Base-by-base conservation (phyloP, 139 green algal species). In the Chlorella ohadii region DNA sequence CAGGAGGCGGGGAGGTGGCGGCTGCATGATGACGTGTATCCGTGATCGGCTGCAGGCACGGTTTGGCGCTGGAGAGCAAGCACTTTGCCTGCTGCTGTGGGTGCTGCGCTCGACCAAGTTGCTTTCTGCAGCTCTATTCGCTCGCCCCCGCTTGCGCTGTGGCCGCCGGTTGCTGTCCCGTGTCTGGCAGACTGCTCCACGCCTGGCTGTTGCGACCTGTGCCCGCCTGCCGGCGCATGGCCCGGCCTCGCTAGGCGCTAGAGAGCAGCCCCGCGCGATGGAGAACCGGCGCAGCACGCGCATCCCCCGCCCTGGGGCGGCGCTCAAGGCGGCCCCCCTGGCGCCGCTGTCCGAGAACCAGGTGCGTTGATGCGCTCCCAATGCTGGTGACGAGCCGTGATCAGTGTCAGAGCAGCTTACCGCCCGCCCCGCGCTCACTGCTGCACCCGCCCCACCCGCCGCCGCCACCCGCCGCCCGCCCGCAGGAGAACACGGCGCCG, bases 231-330 rank as follows among this genome's bases (percentile, higher is more conserved):
- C 51, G 51, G 51, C 51, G 15, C 12, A 59, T 59, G 51, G 51
- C 15, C 12, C 19, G 51, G 51, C 44, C 44, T 11, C 51, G 15
- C 12, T 59, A 59, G 51, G 51, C 2, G 51, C 51, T 22, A 9
- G 44, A 51, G 44, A 9, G 3, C 51, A 59, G 51, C 51, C 44
- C 9, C 7, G 2, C 51, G 51, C 51, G 51, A 59, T 59, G 34
- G 79, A 84, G 67, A 59, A 41, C 36, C 79, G 79, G 27, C 66
- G 79, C n/a, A n/a, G 25, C 12, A 84, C 79, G 19, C 65, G 79
- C 41, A 84, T 84, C 27, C 79, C 79, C 23, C 31, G 79, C 6
- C 79, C 79, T 3, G 66, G 28, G 41, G n/a, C 56, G 23, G 28
- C 56, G 19, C 34, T 57, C n/a, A 78, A 70, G 55, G 16, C 41